Percentiles rank a stretch among this genome's conserved stretches.
Evolutionary conservation across 148 eudicot genomes (phyloP).

Genomic region (Fagopyrum tataricum): DNA sequence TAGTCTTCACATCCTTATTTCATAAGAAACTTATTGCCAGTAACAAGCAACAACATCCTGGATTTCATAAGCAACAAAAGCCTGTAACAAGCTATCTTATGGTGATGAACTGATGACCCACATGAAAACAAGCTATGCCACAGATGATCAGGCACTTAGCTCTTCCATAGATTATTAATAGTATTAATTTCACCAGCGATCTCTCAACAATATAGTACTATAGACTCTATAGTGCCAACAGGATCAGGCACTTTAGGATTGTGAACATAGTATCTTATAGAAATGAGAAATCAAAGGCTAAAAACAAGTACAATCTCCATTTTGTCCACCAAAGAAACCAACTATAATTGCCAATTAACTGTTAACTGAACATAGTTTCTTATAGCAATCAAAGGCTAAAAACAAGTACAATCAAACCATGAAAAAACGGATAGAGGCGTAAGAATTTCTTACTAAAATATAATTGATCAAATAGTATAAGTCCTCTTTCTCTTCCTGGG

Average conservation of each 20-base stretch:
- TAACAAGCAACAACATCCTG: not conserved
- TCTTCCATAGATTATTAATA: not conserved
- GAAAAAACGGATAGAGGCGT: not conserved
- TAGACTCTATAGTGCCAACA: not conserved
- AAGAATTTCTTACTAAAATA: not conserved
- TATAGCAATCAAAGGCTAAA: not conserved
- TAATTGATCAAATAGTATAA: constrained; percentile 7
- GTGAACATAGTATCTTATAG: too few species aligned
- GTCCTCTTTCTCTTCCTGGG: constrained; percentile 53
- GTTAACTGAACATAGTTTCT: not conserved
- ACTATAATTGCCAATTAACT: not conserved
- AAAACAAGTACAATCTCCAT: not conserved
- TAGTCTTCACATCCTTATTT: too few species aligned
- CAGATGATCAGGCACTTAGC: too few species aligned
- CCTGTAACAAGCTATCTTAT: too few species aligned
- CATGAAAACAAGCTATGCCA: too few species aligned
- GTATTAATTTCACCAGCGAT: not conserved
- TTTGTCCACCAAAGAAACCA: not conserved
- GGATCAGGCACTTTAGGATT: not conserved
- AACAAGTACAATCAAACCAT: not conserved
- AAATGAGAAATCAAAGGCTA: too few species aligned
- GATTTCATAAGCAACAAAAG: too few species aligned
- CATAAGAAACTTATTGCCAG: too few species aligned
- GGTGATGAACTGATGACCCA: too few species aligned
- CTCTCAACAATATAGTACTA: not conserved